A percentile compares a stretch with the other conserved stretches of the same genome.
phyloP scores from a whole-genome alignment of 2,329 filamentous ascomycete species.

The Phyllosticta paracitricarpa region DNA sequence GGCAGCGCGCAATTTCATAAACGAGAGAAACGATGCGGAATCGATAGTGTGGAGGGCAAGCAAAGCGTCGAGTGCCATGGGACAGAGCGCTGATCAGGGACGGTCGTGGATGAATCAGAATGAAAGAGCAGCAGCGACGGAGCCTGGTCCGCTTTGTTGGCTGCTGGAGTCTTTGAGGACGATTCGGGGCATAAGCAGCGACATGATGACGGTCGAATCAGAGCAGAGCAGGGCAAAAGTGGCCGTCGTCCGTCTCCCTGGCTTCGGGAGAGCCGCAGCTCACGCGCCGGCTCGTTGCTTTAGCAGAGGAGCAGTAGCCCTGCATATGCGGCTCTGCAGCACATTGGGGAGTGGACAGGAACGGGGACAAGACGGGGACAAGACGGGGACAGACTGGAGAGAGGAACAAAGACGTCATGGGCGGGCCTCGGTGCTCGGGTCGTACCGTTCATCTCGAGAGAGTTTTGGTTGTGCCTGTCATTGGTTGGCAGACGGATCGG shows the following conservation, averaged over 20 bases:
- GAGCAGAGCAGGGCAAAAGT: background rate
- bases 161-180: background rate
- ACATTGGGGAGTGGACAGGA: background rate
- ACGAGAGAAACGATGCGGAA: background rate
- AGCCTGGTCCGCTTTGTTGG: background rate
- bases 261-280: background rate
- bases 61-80: background rate
- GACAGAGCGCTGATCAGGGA: background rate
- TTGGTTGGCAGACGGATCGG: background rate
- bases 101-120: background rate
- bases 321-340: background rate
- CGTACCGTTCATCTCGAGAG: background rate
- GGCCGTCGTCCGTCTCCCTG: background rate
- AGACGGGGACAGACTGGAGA: background rate
- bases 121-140: background rate
- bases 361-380: background rate
- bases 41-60: background rate
- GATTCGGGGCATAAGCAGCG: background rate
- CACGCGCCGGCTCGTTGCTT: background rate
- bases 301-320: background rate
- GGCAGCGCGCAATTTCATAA: background rate
- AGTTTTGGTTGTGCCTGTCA: background rate
- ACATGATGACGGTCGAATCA: background rate
- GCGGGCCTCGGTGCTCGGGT: background rate
- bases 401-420: background rate